These are phyloP conservation scores for Pichia heedii DNA, from an alignment of 805 yeast species.

Conservation along the genomic window DNA sequence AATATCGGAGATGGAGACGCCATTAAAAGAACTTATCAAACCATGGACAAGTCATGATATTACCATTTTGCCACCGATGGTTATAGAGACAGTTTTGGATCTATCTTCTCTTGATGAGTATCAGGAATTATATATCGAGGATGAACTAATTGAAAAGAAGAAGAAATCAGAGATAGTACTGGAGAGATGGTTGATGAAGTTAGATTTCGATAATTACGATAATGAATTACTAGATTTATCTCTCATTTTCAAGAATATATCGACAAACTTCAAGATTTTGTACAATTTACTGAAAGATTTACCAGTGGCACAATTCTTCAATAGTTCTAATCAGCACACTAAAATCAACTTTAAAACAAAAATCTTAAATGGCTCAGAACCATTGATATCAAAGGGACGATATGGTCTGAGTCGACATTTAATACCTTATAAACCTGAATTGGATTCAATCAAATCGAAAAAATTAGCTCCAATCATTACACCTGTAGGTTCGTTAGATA, in stretches of 20 bases:
- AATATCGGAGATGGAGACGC: neutral
- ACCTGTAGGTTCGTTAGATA: conserved; percentile 60
- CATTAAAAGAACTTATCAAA: too few relatives aligned
- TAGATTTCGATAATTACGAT: conserved; percentile 42
- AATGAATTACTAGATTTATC: conserved; percentile 47
- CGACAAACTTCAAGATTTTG: conserved; percentile 8
- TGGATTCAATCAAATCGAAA: conserved; percentile 34
- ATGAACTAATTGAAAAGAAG: conserved; percentile 46
- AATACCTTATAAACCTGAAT: conserved; percentile 4
- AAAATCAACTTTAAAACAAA: conserved; percentile 41
- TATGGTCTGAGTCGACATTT: conserved; percentile 75
- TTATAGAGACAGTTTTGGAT: conserved; percentile 61
- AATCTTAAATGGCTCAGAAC: conserved; percentile 65
- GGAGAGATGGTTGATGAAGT: conserved; percentile 88
- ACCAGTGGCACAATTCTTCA: neutral
- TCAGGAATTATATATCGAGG: conserved; percentile 20
- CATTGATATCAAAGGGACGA: conserved; percentile 74
- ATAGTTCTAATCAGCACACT: neutral
- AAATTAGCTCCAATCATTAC: conserved; percentile 66
- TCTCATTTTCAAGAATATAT: conserved; percentile 59
- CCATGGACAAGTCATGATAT: conserved; percentile 45
- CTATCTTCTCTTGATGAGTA: conserved; percentile 17
- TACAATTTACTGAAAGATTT: neutral
- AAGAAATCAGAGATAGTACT: conserved; percentile 78
- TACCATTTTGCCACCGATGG: conserved; percentile 61